Evolutionary conservation across 2,329 filamentous ascomycete species (phyloP), one percentile per base, ranked within the genome.

Genomic region (Cephalotrichum gorgonifer): DNA sequence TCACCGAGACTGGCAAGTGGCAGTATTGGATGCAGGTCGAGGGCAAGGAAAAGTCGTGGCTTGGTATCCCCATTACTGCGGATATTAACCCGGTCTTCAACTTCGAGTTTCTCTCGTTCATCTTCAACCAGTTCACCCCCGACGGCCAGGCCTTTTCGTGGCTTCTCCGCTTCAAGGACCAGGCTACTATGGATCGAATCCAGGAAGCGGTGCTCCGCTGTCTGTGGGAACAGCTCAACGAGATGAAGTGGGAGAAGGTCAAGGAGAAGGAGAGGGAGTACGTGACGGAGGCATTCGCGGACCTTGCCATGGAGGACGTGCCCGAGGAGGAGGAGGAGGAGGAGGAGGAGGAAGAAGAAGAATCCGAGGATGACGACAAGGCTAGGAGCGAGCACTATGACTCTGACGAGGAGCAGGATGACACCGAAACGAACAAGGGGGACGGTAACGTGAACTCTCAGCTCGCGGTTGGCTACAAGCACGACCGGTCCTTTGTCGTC

Each of bases 51-150:
- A 83, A 81, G 59, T 82, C 90, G 48, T 96, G 89, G 88, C 73
- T 98, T 2, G 89, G 89, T 22, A 87, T 95, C 55, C 78, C 85
- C 2, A 81, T 98, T 27, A 74, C 89, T 27, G 85, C 88, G 6
- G 93, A 98, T 57, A 88, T 97, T 65, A 97, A 97, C 58, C 93
- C 93, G 0, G 90, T 98, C 20, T 98, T 97, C 73, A 97, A 97
- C 68, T 97, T 96, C 56, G 93, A 98, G 64, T 97, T 91, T 59
- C 75, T 95, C n/a, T 97, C 91, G 0, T 97, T 97, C 64, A 96
- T 98, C 60, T 98, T 98, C 76, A 98, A 98, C 60, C 89, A 96
- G 63, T 97, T 95, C 63, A 79, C 85, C 14, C 77, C 83, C 31
- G 88, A 96, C 64, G 88, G 90, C 2, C 86, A 86, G 2, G 91